Evolutionary conservation across 2,329 filamentous ascomycete genomes (phyloP).

Genomic region (Phialophora expanda): DNA sequence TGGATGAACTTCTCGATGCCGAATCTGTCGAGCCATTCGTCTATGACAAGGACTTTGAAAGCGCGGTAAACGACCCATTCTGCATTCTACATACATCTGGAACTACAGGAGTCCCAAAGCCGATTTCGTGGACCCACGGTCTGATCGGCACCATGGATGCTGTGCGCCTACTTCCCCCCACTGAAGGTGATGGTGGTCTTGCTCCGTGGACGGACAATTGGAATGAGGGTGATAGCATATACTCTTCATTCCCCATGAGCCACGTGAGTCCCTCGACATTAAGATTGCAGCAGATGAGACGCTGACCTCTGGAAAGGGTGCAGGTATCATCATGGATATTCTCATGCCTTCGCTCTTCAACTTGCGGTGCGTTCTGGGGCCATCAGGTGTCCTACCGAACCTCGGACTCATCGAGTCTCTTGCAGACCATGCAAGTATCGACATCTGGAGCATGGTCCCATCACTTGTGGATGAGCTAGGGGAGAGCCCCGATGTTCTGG

Average conservation of each 20-base stretch:
- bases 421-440: constrained; percentile 4
- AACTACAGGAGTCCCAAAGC: constrained; percentile 48
- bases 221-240: constrained; percentile 17
- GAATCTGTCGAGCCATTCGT: constrained; percentile 1
- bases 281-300: background rate
- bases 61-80: constrained; percentile 40
- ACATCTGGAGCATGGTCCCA: constrained; percentile 9
- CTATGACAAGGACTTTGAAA: background rate
- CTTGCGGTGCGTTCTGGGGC: constrained; percentile 3
- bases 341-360: constrained; percentile 7
- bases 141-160: constrained; percentile 20
- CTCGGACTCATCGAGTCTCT: constrained; percentile 2
- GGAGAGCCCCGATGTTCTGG: background rate
- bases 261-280: background rate
- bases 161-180: constrained; percentile 18
- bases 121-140: constrained; percentile 41
- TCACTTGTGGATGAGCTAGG: constrained; percentile 6
- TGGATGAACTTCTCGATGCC: constrained; percentile 7
- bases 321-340: constrained; percentile 10
- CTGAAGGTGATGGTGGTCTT: constrained; percentile 10
- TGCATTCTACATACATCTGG: constrained; percentile 47
- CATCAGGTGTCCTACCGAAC: constrained; percentile 1
- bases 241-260: constrained; percentile 20
- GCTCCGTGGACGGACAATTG: constrained; percentile 17
- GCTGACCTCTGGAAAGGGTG: background rate